phyloP scores from a whole-genome alignment of 305 asterid genomes.

The Euphrasia arctica region DNA sequence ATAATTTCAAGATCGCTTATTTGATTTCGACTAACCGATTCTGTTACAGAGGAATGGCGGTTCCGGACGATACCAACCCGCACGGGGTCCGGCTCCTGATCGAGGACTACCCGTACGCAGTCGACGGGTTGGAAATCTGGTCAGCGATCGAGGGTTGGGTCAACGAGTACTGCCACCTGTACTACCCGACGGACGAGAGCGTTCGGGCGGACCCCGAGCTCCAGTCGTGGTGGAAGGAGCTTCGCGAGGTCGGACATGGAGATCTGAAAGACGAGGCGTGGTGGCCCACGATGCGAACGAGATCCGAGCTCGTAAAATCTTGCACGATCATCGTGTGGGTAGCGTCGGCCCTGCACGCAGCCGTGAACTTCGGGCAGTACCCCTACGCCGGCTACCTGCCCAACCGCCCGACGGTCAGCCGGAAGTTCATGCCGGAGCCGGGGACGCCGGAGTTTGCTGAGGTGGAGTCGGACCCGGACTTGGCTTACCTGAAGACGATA shows the following conservation, averaged over 20 bases:
- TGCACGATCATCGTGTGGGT: conserved; percentile 91
- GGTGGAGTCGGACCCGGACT: conserved; percentile 58
- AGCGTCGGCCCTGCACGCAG: conserved; percentile 99
- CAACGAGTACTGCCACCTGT: conserved; percentile 56
- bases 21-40: neutral
- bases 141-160: conserved; percentile 82
- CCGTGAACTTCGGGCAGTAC: conserved; percentile 89
- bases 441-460: conserved; percentile 67
- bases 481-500: conserved; percentile 67
- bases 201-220: conserved; percentile 64
- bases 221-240: conserved; percentile 89
- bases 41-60: conserved; percentile 78
- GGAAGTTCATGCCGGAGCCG: conserved; percentile 77
- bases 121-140: conserved; percentile 93
- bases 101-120: conserved; percentile 92
- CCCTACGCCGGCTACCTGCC: conserved; percentile 96
- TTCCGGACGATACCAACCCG: conserved; percentile 56
- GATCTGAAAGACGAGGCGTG: conserved; percentile 74
- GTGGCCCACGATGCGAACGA: conserved; percentile 88
- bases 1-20: no score
- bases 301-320: conserved; percentile 48
- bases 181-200: conserved; percentile 52
- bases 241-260: conserved; percentile 80
- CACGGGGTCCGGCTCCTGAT: conserved; percentile 67
- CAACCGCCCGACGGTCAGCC: conserved; percentile 85